These are phyloP conservation scores for Aureobasidium sp. DNA, from an alignment of 2,329 filamentous ascomycete species.

Conservation along the genomic window DNA sequence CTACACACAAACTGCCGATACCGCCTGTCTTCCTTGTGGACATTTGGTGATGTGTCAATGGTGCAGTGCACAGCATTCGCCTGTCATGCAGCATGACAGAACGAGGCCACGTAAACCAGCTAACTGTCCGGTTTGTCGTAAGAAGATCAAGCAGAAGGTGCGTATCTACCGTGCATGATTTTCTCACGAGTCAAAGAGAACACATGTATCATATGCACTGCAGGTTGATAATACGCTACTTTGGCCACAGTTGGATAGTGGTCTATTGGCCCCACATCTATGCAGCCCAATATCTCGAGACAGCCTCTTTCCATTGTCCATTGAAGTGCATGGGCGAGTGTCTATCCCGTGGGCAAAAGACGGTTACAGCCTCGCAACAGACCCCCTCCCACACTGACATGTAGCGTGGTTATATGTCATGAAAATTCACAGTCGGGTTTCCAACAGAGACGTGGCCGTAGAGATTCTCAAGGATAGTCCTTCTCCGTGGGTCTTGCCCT, in stretches of 20 bases:
- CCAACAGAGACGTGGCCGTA: no score
- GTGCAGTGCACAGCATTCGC: conserved; percentile 47
- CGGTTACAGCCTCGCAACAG: no score
- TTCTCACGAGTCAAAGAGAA: not conserved
- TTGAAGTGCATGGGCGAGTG: no score
- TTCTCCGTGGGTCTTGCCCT: no score
- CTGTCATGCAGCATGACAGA: conserved; percentile 34
- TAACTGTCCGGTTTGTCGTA: conserved; percentile 42
- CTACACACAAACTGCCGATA: conserved; percentile 46
- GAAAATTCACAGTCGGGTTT: no score
- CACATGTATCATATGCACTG: not conserved
- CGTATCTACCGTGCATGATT: conserved; percentile 13
- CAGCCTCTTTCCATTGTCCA: no score
- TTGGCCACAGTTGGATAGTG: not conserved
- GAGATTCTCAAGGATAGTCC: no score
- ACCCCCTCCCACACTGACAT: no score
- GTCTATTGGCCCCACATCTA: not conserved
- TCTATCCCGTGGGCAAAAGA: no score
- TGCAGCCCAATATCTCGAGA: not conserved
- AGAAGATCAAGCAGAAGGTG: conserved; percentile 39
- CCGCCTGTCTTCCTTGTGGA: conserved; percentile 47
- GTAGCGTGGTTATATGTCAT: no score
- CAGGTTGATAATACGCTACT: not conserved
- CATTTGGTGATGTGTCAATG: conserved; percentile 50
- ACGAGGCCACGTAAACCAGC: conserved; percentile 34